Percentiles rank a stretch among this genome's conserved stretches.
Conservation (phyloP, 345 rosid genomes). For the Eucalyptus cloeziana region DNA sequence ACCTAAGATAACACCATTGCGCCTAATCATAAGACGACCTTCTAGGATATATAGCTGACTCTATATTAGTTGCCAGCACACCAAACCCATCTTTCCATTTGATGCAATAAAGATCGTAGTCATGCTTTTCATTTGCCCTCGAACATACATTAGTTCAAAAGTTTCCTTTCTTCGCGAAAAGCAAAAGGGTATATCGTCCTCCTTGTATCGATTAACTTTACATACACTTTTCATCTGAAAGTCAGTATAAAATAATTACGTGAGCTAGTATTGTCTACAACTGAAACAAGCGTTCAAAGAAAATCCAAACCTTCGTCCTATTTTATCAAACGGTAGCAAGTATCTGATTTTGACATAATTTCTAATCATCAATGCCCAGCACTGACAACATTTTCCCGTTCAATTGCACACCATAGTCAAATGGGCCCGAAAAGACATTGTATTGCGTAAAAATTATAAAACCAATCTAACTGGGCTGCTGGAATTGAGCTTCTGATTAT, state of each 20-base stretch:
- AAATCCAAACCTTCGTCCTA: neutral
- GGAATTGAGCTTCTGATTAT: too few species aligned
- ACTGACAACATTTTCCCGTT: neutral
- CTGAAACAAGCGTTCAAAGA: neutral
- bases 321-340: neutral
- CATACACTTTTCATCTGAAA: neutral
- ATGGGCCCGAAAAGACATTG: neutral
- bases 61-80: neutral
- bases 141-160: neutral
- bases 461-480: neutral
- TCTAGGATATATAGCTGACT: neutral
- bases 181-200: neutral
- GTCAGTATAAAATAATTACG: neutral
- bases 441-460: neutral
- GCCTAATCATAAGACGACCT: neutral
- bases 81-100: neutral
- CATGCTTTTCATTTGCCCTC: neutral
- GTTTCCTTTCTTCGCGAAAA: neutral
- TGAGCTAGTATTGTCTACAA: neutral
- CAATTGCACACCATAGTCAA: neutral
- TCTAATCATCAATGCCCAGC: neutral
- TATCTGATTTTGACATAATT: neutral
- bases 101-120: neutral
- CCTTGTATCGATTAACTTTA: neutral
- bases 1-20: neutral